Evolutionary conservation across 345 rosid species (phyloP).

Genomic region (Crucihimalaya himalaica): DNA sequence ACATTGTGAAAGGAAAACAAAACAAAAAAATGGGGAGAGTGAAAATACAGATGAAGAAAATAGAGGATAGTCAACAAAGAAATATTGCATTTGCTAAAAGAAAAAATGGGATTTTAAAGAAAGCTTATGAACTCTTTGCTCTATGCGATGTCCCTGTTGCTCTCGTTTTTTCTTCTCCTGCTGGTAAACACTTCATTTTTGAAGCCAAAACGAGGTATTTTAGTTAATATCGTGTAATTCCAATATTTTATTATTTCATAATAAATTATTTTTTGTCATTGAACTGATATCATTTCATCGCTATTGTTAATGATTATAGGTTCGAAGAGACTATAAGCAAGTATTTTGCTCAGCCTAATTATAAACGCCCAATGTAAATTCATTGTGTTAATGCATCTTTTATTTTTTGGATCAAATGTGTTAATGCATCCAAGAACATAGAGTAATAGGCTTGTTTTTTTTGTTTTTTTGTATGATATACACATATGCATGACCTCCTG

Average conservation of each 20-base stretch:
- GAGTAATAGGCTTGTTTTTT: neutral
- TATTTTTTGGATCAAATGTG: neutral
- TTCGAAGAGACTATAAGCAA: constrained; percentile 14
- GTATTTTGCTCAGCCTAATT: constrained; percentile 4
- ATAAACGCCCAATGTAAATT: neutral
- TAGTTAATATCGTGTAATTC: neutral
- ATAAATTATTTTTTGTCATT: neutral
- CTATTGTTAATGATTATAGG: constrained; percentile 1
- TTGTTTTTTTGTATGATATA: neutral
- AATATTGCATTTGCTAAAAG: constrained; percentile 35
- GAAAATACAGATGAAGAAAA: constrained; percentile 24
- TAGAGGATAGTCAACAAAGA: constrained; percentile 22
- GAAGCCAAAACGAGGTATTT: constrained; percentile 23
- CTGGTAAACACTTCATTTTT: constrained; percentile 32
- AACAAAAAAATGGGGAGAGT: constrained; percentile 35
- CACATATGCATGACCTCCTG: neutral
- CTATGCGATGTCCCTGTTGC: constrained; percentile 29
- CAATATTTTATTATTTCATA: neutral
- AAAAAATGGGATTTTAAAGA: constrained; percentile 28
- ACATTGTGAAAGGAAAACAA: neutral
- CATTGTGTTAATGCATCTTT: neutral
- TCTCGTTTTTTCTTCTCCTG: constrained; percentile 31
- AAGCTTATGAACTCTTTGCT: constrained; percentile 28
- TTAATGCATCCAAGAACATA: neutral
- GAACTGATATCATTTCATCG: neutral